Base-by-base conservation (phyloP, 345 rosid genomes). In the Dimocarpus longan region DNA sequence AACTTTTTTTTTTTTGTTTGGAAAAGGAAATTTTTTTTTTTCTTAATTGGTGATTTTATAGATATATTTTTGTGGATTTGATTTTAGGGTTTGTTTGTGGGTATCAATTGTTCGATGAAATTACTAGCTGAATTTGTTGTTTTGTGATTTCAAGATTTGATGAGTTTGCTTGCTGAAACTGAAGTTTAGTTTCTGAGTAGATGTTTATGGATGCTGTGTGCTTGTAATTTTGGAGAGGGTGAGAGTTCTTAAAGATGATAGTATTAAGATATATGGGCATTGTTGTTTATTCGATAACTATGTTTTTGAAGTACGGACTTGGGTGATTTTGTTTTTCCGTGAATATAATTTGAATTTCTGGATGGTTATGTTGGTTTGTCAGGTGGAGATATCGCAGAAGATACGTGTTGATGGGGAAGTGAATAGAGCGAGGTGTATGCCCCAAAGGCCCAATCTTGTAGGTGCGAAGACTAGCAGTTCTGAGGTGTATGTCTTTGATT, bases 381-480 rank as follows among this genome's bases (percentile, higher is more conserved):
- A 94, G 98, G 98, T 94, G 84, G 97, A 92, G 80, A 88, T 93
- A 74, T 87, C 76, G 71, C 95, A 92, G 81, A 93, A 85, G 80
- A 89, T 94, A 64, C 94, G 85, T 67, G 91, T 89, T 80, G 98
- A 93, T 78, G 98, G 99, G 66, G 98, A 96, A 86, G 95, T 96
- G 77, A 96, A 96, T 76, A 88, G 92, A 79, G 99, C 99, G 0
- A 71, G 97, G 43, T 93, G 91, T 74, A 94, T 96, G 99, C 98
- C 97, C 0, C 99, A 94, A 80, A 93, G 89, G 46, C 90, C 92
- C 15, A 77, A 80, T 16, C 72, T 96, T 73, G 82, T 94, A 8
- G 97, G 88, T 82, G 93, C 95, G 5, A 94, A 93, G 86, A 96
- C 99, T 1, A 91, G 90, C 85, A 90, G 93, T 16, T 83, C 83